A percentile compares a stretch with the other conserved stretches of the same genome.
Evolutionary conservation across 2,329 filamentous ascomycete species (phyloP).

Genomic region (Albifimbria verrucaria): DNA sequence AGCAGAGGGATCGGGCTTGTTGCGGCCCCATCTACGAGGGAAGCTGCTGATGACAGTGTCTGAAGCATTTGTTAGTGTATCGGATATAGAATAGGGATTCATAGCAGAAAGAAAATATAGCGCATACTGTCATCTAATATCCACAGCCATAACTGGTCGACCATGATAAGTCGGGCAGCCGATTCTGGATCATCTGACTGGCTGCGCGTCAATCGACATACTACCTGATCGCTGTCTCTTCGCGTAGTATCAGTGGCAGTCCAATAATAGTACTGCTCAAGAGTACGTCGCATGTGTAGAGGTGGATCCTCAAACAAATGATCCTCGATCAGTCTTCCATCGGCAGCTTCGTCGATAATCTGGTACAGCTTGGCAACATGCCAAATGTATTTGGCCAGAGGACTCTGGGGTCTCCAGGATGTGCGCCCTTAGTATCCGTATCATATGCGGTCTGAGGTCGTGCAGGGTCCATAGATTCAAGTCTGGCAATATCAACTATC

Average conservation of each 20-base stretch:
- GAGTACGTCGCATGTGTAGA: slow-evolving; percentile 28
- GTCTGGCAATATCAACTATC: slow-evolving; percentile 8
- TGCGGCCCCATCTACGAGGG: slow-evolving; percentile 33
- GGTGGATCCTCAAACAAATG: slow-evolving; percentile 19
- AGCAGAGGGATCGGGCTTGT: slow-evolving; percentile 31
- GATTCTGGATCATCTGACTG: slow-evolving; percentile 9
- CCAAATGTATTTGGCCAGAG: slow-evolving; percentile 17
- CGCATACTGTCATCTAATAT: slow-evolving; percentile 14
- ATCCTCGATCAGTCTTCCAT: slow-evolving; percentile 14
- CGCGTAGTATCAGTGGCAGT: slow-evolving; percentile 29
- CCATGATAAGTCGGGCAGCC: slow-evolving; percentile 11
- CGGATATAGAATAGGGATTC: not conserved
- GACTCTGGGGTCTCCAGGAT: slow-evolving; percentile 9
- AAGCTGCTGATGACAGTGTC: slow-evolving; percentile 36
- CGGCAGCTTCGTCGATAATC: slow-evolving; percentile 15
- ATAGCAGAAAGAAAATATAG: not conserved
- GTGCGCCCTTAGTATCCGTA: not conserved
- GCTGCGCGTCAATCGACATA: slow-evolving; percentile 20
- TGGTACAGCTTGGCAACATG: slow-evolving; percentile 12
- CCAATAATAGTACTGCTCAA: slow-evolving; percentile 35
- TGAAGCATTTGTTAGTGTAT: slow-evolving; percentile 7
- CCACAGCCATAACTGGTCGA: slow-evolving; percentile 15
- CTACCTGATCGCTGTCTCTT: slow-evolving; percentile 25
- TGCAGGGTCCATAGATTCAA: slow-evolving; percentile 3
- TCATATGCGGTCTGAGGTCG: slow-evolving; percentile 6